Conservation (phyloP, 139 green algal species). For the Coccomyxa sp. region DNA sequence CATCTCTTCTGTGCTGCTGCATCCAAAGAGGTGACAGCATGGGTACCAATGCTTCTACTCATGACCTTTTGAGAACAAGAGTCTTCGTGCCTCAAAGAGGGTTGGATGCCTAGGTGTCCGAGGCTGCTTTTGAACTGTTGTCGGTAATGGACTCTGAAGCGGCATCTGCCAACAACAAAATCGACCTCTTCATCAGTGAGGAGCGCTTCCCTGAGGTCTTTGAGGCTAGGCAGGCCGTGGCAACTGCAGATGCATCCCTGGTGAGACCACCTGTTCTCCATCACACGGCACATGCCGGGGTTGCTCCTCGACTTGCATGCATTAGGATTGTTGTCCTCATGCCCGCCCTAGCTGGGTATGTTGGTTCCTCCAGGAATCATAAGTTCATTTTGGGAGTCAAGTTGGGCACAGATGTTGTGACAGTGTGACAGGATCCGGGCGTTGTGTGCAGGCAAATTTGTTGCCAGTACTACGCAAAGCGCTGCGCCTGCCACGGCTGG, state of each 20-base stretch:
- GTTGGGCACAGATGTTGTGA: too few relatives aligned
- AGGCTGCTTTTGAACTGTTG: slow-evolving; percentile 32
- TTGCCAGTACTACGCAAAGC: slow-evolving; percentile 32
- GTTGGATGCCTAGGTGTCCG: slow-evolving; percentile 14
- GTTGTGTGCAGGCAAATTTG: slow-evolving; percentile 11
- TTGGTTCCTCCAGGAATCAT: too few relatives aligned
- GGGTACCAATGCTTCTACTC: background rate
- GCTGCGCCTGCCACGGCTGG: slow-evolving; percentile 30
- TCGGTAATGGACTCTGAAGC: slow-evolving; percentile 37
- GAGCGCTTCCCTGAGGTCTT: slow-evolving; percentile 41
- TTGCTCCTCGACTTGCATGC: too few relatives aligned
- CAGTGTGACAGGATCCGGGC: background rate
- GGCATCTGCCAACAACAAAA: slow-evolving; percentile 36
- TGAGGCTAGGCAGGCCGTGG: slow-evolving; percentile 9
- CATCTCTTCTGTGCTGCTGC: slow-evolving; percentile 32
- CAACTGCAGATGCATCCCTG: slow-evolving; percentile 29
- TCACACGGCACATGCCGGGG: too few relatives aligned
- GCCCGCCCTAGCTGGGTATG: too few relatives aligned
- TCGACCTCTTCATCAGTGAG: slow-evolving; percentile 24
- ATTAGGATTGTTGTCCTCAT: too few relatives aligned
- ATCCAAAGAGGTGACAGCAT: background rate
- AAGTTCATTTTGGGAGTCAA: too few relatives aligned
- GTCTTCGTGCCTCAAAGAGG: background rate
- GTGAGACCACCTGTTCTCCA: background rate
- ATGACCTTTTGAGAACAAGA: background rate